Base-by-base conservation (phyloP, 768 basidiomycete species). In the Daedaleopsis sinensis region DNA sequence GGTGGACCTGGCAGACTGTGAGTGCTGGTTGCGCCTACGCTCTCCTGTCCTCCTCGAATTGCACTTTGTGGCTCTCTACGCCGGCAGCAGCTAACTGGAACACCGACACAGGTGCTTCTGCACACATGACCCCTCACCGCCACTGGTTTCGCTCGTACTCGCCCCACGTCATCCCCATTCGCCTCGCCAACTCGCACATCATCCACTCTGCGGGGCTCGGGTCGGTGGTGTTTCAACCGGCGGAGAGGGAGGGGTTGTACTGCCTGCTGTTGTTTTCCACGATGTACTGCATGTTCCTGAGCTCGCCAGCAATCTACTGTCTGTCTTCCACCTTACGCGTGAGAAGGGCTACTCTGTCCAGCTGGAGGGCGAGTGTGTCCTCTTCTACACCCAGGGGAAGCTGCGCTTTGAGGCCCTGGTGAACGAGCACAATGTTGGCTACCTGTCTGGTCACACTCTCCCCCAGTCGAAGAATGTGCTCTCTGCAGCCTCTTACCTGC, bases 391-490 rank as follows among this genome's bases (percentile, higher is more conserved):
- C 27, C 11, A 59, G 58, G 58, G 58, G 19, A 21, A 59, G 38
- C 58, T 59, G 38, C 50, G 38, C 58, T 59, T 59, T 32, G 58
- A 59, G 27, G 71, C 72, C 15, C 62, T 59, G 12, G 63, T 73
- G 56, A 63, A 68, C 36, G 49, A 66, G n/a, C 38, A 55, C 43
- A 70, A 70, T 47, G 58, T 64, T 12, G 70, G 63, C 15, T 71
- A 69, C 51, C 64, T 73, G 16, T 43, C 67, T 52, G 69, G 72
- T n/a, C 46, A 13, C 23, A 59, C 66, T 57, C 37, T 52, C 47
- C 15, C 49, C 32, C 19, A 49, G 10, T 60, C 65, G 1, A 57
- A 53, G 27, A 35, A 18, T 48, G 55, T 44, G 36, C 35, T 35
- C 32, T 57, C 56, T 49, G 58, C 54, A 15, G 58, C 61, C 15